Percentiles rank a stretch among this genome's conserved stretches.
Evolutionary conservation across 352 stramenopile genomes (phyloP).

Genomic region (Plasmopara viticola): DNA sequence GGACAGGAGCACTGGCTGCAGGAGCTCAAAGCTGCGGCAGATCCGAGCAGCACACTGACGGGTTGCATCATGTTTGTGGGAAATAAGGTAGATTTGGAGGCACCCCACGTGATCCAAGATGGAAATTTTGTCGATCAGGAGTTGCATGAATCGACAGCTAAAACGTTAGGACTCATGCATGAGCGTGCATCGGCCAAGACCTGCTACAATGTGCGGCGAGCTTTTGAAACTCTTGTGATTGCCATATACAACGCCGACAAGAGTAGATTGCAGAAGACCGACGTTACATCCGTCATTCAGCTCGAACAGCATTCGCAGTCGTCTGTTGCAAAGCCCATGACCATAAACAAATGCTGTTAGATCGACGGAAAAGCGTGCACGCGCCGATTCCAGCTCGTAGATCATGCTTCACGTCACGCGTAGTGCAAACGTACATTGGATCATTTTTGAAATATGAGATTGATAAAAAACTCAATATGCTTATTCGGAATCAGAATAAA

Average conservation of each 20-base stretch:
- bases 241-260: constrained; percentile 63
- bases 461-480: no score
- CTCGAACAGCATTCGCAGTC: constrained; percentile 24
- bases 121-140: constrained; percentile 26
- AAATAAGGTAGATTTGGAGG: constrained; percentile 68
- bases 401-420: no score
- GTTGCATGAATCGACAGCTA: constrained; percentile 36
- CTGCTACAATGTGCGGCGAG: constrained; percentile 49
- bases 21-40: constrained; percentile 58
- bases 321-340: constrained; percentile 1
- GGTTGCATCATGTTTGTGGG: constrained; percentile 73
- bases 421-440: no score
- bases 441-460: no score
- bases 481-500: no score
- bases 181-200: constrained; percentile 68
- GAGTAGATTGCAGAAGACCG: constrained; percentile 31
- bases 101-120: constrained; percentile 5
- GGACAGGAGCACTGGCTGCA: constrained; percentile 68
- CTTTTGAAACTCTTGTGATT: constrained; percentile 70
- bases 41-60: constrained; percentile 52
- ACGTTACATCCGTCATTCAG: constrained; percentile 30
- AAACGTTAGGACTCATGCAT: constrained; percentile 36
- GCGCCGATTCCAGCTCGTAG: no score
- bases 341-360: constrained; percentile 17
- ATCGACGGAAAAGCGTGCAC: no score